Evolutionary conservation across 805 yeast genomes (phyloP).

Genomic region (Candida nemodendra): DNA sequence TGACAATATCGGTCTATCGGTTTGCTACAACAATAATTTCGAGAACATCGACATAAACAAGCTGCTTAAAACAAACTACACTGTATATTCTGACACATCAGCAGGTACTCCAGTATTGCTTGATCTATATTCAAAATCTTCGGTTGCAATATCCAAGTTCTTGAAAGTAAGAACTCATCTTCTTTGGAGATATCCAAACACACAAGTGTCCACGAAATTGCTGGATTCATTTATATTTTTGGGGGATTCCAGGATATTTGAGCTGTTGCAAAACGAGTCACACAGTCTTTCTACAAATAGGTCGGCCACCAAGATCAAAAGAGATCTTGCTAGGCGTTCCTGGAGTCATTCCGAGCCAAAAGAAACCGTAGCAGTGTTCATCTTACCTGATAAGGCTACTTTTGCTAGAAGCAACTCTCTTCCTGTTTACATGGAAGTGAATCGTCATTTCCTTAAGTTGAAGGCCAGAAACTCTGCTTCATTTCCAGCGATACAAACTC

Average conservation of each 20-base stretch:
- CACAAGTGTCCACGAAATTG: constrained; percentile 72
- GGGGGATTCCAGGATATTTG: constrained; percentile 52
- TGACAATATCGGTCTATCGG: constrained; percentile 67
- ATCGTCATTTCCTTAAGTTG: constrained; percentile 67
- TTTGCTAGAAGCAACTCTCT: constrained; percentile 79
- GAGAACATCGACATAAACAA: constrained; percentile 76
- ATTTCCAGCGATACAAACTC: constrained; percentile 11
- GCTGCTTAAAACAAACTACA: constrained; percentile 62
- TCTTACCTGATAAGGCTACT: constrained; percentile 64
- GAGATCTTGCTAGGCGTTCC: constrained; percentile 87
- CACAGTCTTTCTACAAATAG: constrained; percentile 34
- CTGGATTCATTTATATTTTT: constrained; percentile 73
- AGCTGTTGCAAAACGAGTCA: constrained; percentile 43
- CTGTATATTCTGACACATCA: constrained; percentile 54
- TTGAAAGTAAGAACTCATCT: constrained; percentile 80
- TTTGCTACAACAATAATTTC: constrained; percentile 70
- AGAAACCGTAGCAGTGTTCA: constrained; percentile 67
- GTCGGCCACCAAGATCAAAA: constrained; percentile 63
- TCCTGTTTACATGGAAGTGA: constrained; percentile 85
- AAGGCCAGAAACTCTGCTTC: constrained; percentile 46
- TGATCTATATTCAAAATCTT: constrained; percentile 69
- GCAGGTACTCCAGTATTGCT: constrained; percentile 50
- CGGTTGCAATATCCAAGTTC: constrained; percentile 68
- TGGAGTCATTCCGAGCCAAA: constrained; percentile 71
- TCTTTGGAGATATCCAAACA: constrained; percentile 83